Evolutionary conservation across 805 yeast genomes (phyloP).

Genomic region (Kazachstania kunashirensis): DNA sequence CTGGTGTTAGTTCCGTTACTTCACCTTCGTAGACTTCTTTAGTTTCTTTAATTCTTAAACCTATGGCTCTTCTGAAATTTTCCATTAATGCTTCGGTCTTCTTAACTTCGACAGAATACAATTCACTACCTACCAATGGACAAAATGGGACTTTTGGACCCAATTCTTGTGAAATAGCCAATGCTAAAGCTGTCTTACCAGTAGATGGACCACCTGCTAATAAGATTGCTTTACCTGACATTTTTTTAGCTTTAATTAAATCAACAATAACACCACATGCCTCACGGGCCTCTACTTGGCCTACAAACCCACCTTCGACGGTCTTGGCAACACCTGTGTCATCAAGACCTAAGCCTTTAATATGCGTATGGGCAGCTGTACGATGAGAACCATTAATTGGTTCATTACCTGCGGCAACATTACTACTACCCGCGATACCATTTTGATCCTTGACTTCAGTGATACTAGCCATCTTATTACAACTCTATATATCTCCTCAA

Average conservation of each 20-base stretch:
- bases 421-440: conserved; percentile 39
- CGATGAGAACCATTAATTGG: conserved; percentile 31
- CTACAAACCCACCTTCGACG: conserved; percentile 79
- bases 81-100: conserved; percentile 96
- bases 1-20: conserved; percentile 90
- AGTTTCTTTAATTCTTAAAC: conserved; percentile 89
- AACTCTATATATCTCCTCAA: background rate
- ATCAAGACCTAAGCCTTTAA: conserved; percentile 88
- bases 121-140: conserved; percentile 91
- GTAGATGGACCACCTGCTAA: conserved; percentile 98
- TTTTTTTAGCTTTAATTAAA: conserved; percentile 79
- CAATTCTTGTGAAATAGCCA: conserved; percentile 90
- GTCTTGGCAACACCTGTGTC: conserved; percentile 78
- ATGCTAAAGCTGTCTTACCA: conserved; percentile 94
- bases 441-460: conserved; percentile 57
- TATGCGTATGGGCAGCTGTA: conserved; percentile 95
- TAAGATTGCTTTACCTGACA: conserved; percentile 92
- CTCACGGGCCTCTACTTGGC: conserved; percentile 64
- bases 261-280: conserved; percentile 95
- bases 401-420: conserved; percentile 2
- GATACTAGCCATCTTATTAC: conserved; percentile 54
- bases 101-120: conserved; percentile 91
- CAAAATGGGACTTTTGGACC: conserved; percentile 98
- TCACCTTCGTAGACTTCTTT: conserved; percentile 98
- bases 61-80: conserved; percentile 92